Evolutionary conservation across 805 yeast genomes (phyloP).

Genomic region (Isabelozyma pseudorhagii): DNA sequence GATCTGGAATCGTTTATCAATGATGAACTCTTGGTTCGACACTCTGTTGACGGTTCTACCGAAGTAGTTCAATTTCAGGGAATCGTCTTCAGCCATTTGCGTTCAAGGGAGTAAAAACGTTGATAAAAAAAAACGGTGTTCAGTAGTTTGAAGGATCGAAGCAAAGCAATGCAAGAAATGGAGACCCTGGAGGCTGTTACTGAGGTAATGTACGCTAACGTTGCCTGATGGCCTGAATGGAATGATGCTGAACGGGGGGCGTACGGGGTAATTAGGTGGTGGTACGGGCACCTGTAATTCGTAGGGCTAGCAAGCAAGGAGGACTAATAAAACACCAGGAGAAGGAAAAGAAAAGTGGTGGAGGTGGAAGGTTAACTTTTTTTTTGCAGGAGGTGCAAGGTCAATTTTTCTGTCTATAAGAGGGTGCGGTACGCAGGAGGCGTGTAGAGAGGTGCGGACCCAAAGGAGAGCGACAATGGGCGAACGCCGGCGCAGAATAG

Average conservation of each 20-base stretch:
- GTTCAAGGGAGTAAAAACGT: not conserved
- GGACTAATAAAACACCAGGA: not conserved
- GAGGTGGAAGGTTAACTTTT: not conserved
- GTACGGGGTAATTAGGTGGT: too few relatives aligned
- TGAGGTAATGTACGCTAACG: too few relatives aligned
- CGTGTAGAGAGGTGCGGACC: not conserved
- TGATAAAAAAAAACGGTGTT: not conserved
- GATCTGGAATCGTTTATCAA: conserved; percentile 83
- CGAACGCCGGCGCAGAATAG: not conserved
- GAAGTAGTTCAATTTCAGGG: conserved; percentile 7
- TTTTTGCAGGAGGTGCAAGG: not conserved
- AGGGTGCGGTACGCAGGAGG: not conserved
- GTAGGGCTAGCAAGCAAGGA: too few relatives aligned
- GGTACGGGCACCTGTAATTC: too few relatives aligned
- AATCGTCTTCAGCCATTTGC: not conserved
- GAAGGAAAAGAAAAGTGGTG: not conserved
- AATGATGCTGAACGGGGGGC: too few relatives aligned
- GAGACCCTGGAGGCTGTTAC: too few relatives aligned
- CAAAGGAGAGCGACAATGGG: not conserved
- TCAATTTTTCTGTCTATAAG: too few relatives aligned
- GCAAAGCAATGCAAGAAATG: too few relatives aligned
- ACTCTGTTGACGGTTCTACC: conserved; percentile 40
- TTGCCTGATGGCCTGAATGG: too few relatives aligned
- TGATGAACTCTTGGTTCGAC: conserved; percentile 83
- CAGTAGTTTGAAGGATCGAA: too few relatives aligned